Conservation (phyloP, 164 flowering plant species). For the Aristolochia fimbriata region DNA sequence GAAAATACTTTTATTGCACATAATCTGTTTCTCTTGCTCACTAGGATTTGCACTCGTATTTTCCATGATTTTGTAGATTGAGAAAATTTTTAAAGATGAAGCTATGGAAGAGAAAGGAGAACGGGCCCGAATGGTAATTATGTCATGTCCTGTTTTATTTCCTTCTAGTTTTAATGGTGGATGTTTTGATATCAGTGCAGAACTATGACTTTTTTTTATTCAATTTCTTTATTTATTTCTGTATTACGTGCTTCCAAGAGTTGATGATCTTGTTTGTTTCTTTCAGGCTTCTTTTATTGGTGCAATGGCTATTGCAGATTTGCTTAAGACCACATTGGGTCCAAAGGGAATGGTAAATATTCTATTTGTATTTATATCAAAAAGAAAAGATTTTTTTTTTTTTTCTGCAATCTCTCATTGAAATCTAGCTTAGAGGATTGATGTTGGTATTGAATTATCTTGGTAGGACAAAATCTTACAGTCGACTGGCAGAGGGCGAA, state of each 20-base stretch:
- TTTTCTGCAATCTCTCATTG: background rate
- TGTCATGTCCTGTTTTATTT: background rate
- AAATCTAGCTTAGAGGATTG: background rate
- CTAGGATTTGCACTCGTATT: no score
- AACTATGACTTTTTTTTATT: no score
- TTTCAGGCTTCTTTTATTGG: constrained; percentile 86
- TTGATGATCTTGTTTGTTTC: background rate
- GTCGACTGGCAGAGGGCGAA: constrained; percentile 79
- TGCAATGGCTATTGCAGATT: constrained; percentile 94
- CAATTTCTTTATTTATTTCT: no score
- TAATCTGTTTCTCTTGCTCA: no score
- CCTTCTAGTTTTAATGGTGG: no score
- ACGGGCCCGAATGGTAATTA: constrained; percentile 84
- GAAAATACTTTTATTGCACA: no score
- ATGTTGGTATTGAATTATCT: background rate
- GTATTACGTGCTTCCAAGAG: background rate
- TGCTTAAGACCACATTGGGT: constrained; percentile 92
- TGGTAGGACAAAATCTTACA: constrained; percentile 85
- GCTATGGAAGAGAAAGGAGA: constrained; percentile 97
- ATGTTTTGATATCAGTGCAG: no score
- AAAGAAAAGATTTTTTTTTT: background rate
- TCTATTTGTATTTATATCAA: background rate
- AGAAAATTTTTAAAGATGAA: constrained; percentile 79
- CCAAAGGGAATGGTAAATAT: constrained; percentile 94
- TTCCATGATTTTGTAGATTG: constrained; percentile 25